These are phyloP conservation scores for Populus deltoides DNA, from an alignment of 345 rosid genomes.

Conservation along the genomic window DNA sequence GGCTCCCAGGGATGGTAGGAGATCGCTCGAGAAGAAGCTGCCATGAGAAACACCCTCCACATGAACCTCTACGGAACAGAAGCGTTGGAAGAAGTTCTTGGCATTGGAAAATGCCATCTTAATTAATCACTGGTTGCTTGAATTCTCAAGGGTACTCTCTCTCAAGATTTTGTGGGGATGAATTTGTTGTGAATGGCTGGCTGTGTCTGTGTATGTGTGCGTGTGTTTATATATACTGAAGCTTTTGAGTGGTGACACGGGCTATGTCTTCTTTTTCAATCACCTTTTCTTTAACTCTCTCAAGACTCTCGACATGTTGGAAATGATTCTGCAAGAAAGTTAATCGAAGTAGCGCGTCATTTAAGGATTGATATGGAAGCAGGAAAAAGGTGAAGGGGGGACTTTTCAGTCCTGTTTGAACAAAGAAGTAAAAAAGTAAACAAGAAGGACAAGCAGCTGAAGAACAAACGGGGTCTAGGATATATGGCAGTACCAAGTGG, in stretches of 20 bases:
- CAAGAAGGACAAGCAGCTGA: slow-evolving; percentile 19
- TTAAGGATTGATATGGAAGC: slow-evolving; percentile 23
- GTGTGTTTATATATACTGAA: slow-evolving; percentile 14
- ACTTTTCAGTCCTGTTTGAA: slow-evolving; percentile 32
- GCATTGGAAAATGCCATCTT: slow-evolving; percentile 56
- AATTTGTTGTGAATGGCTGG: slow-evolving; percentile 31
- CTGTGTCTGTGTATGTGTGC: slow-evolving; percentile 28
- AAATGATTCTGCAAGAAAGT: slow-evolving; percentile 28
- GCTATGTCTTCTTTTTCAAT: slow-evolving; percentile 35
- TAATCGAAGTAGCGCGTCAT: slow-evolving; percentile 40
- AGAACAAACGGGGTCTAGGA: slow-evolving; percentile 19
- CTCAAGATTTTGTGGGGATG: slow-evolving; percentile 26
- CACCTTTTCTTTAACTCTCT: slow-evolving; percentile 31
- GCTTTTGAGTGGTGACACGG: slow-evolving; percentile 50
- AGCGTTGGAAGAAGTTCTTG: slow-evolving; percentile 69
- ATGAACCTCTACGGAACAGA: slow-evolving; percentile 65
- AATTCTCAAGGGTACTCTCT: slow-evolving; percentile 8
- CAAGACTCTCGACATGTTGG: slow-evolving; percentile 30
- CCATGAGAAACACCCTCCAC: slow-evolving; percentile 42
- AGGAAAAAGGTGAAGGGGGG: slow-evolving; percentile 24
- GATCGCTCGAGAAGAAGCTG: slow-evolving; percentile 73
- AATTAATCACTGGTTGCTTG: slow-evolving; percentile 12
- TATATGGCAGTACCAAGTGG: slow-evolving; percentile 46
- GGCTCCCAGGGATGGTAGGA: slow-evolving; percentile 92
- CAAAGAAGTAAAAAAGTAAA: slow-evolving; percentile 33